Evolutionary conservation across 1,284 basidiomycete species (phyloP), one percentile per base, ranked within the genome.

Genomic region (Phenoliferia sp.): DNA sequence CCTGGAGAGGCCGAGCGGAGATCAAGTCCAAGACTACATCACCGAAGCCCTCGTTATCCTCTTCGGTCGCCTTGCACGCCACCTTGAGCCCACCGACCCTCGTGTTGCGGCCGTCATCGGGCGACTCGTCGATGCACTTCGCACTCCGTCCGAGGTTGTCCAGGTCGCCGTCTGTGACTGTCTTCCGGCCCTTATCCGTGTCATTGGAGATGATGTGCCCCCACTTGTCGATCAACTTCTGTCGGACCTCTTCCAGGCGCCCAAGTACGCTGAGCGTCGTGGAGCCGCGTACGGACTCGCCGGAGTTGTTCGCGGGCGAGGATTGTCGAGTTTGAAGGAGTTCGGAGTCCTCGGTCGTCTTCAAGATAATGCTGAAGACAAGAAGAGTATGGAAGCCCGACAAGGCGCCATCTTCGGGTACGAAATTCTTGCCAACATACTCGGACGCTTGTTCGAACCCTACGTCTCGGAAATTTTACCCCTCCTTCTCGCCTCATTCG

Each of bases 281-380:
- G 96, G 96, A 50, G 94, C 94, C 1, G 95, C 95, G 1, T 99
- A 99, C 77, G 96, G 96, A 60, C 81, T 99, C 28, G 94, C 95
- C 1, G 96, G 96, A 39, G 85, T 94, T 26, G 84, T 98, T 74
- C 92, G 90, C 77, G 96, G 96, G 19, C 85, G 89, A 1, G 96
- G 96, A 6, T 87, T 99, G 36, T 82, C 85, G 1, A 86, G 87
- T 1, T 87, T 99, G 80, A 91, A 92, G 77, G 88, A 94, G 76
- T 91, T 89, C 77, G 83, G 88, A 63, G 82, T 97, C 64, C 86
- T 96, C 73, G 82, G 83, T 39, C 87, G 89, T 52, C 82, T 99
- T 19, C 85, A 85, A 33, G 83, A 85, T 34, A 92, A 90, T 2
- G 82, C 90, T 6, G 92, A 94, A 73, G 94, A 98, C 78, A 98